Evolutionary conservation across 306 rosid genomes (phyloP), one percentile per base, ranked within the genome.

Genomic region (Glycyrrhiza uralensis): DNA sequence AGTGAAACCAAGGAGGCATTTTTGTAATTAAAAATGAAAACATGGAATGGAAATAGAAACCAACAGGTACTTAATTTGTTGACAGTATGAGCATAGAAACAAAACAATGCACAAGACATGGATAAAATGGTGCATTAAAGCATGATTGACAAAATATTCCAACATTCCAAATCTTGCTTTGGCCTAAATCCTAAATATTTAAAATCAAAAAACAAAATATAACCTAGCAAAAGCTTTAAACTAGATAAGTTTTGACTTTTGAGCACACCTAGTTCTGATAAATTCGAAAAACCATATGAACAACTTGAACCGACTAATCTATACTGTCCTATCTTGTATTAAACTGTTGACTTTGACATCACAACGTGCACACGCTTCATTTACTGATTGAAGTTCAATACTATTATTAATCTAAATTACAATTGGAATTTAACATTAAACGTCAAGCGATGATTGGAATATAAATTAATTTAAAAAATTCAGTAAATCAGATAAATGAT

Each of bases 101-200:
- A 56, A 17, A 54, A 54, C 38, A 38, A 19, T 54, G n/a, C 17
- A 28, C 19, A 70, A 14, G n/a, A 14, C 20, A 61, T 35, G 19
- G 29, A 73, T 6, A n/a, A 62, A 72, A 23, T 52, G 35, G 49
- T 63, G 56, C 54, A 60, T 9, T 7, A 62, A 49, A 74, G 10
- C 55, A 38, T 13, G 30, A 38, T 28, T 35, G 33, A 50, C 12
- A 32, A 49, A 60, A 56, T 8, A 71, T 41, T 13, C 47, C 41
- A 39, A 41, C 56, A 36, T 26, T 41, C 26, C 13, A 35, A 46
- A 50, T 13, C 28, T 18, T 41, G 3, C 41, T 71, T 41, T 26
- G 5, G 71, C 10, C 61, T 23, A 72, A 71, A 13, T 13, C 26
- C 32, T 2, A 30, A 36, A 60, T 50, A 10, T 46, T 32, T 20